Evolutionary conservation across 805 yeast species (phyloP), one percentile per base, ranked within the genome.

Genomic region (Kodamaea lidongshanica): DNA sequence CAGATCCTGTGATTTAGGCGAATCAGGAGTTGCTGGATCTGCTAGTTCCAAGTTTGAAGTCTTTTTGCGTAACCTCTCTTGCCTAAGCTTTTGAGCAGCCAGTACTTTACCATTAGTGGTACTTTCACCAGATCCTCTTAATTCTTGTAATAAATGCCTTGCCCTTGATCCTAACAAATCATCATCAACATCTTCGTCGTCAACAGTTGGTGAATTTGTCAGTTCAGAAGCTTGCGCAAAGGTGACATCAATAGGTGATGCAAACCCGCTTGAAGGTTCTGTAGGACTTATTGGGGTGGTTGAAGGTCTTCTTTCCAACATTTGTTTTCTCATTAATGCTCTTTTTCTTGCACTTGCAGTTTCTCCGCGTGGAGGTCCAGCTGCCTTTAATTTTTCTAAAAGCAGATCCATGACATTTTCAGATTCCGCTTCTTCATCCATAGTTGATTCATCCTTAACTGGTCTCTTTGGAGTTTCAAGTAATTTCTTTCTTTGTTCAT

Each of bases 331-430:
- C 34, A 85, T 80, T 43, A 78, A 64, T 1, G 89, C 94, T 32
- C 92, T 67, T 45, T 85, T 75, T 45, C 94, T 67, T 0, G 95
- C 94, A 3, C 86, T 73, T 2, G 84, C 64, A 1, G 92, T 74
- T 39, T 87, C 92, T 5, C 84, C 77, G 38, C 77, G 75, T 4
- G 77, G 58, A 7, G 92, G 83, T 1, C 89, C 94, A 0, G 92
- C 84, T 11, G 88, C 87, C 48, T 87, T 80, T 47, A 92, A 70
- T 48, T 82, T 85, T 52, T 87, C 94, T 35, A 92, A 67, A 28
- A 92, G 64, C 19, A 80, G 74, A 52, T 92, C 98, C 82, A 92
- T 86, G 23, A 86, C 81, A 27, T 67, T 64, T 12, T 53, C 60
- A 11, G 58, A 77, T 16, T 61, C 66, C 12, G 57, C 67, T 0